Percentiles rank a stretch among this genome's conserved stretches.
These are phyloP conservation scores for Crithidia expoeki DNA, from an alignment of 208 protist genomes.

Conservation along the genomic window DNA sequence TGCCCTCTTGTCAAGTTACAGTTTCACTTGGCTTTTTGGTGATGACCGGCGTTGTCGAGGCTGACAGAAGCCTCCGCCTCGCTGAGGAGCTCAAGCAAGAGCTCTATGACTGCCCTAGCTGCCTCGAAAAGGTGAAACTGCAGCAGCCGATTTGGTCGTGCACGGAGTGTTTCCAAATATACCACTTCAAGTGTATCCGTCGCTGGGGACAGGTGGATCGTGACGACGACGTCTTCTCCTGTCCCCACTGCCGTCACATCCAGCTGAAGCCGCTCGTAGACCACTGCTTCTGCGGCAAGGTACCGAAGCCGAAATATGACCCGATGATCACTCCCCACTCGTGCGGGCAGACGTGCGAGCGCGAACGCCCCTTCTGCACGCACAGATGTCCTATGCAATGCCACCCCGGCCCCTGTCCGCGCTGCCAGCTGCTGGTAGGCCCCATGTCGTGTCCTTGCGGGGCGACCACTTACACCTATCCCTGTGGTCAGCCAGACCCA, in stretches of 20 bases:
- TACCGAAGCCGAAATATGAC: constrained; percentile 58
- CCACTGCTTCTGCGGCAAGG: constrained; percentile 77
- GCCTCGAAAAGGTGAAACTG: constrained; percentile 59
- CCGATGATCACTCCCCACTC: constrained; percentile 77
- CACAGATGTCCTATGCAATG: constrained; percentile 69
- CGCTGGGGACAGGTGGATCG: constrained; percentile 50
- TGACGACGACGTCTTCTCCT: constrained; percentile 34
- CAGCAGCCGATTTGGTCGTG: constrained; percentile 66
- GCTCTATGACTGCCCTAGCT: constrained; percentile 72
- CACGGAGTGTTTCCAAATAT: constrained; percentile 58
- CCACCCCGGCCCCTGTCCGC: constrained; percentile 74
- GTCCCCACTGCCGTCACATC: constrained; percentile 57
- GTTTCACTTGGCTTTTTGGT: neutral
- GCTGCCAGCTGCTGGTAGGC: constrained; percentile 50
- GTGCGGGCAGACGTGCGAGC: constrained; percentile 72
- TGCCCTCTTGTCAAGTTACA: neutral
- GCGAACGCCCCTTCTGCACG: constrained; percentile 40
- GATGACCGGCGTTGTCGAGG: neutral
- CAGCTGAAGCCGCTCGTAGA: constrained; percentile 37
- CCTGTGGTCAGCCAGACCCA: constrained; percentile 66
- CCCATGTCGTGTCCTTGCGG: constrained; percentile 66
- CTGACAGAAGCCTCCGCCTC: constrained; percentile 31
- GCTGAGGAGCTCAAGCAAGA: constrained; percentile 48
- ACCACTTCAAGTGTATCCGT: constrained; percentile 76
- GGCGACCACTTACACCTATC: constrained; percentile 63